Evolutionary conservation across 768 basidiomycete genomes (phyloP), one percentile per base, ranked within the genome.

Genomic region (Hygrocybe coccinea): DNA sequence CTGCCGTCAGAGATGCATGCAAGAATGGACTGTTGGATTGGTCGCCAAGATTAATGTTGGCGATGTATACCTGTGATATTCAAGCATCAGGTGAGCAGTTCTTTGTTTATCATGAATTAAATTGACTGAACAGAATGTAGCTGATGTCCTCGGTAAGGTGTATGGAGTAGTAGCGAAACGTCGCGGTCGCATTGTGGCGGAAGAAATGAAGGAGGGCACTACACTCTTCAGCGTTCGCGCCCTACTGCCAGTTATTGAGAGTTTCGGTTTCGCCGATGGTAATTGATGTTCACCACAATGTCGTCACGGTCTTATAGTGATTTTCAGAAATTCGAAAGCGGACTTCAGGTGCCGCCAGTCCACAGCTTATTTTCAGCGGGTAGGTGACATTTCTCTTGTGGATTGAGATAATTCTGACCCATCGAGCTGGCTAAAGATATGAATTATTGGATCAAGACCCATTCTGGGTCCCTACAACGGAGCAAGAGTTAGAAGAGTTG

Each of bases 61-160:
- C 97, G 0, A 98, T 98, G 93, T 99, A 99, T 69, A 87, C 89
- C 11, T 99, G 95, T 70, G 95, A 98, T 65, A 98, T 99, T 52
- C 97, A 97, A 72, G 91, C 95, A 1, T 94, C 95, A 14, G 91
- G 95, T 97, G 67, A 66, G 91, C 78, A 12, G 33, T 43, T 37
- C 35, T 24, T 38, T 55, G 45, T 35, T 45, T 47, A 50, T 46
- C 52, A 34, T 50, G 49, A 54, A 37, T 57, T 15, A 57, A 55
- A 65, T 50, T 61, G 37, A 58, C 34, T 55, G 24, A 59, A 37
- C 47, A 50, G 50, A 11, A n/a, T 43, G 39, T 50, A 95, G 95
- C 92, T 66, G 97, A 99, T 59, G 97, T 98, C 0, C 79, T 99
- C 50, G 97, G 97, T 2, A 98, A 95, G 68, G 94, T 98, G 1